These are phyloP conservation scores for Xanthoconium purpureum DNA, from an alignment of 768 basidiomycete genomes.

Conservation along the genomic window DNA sequence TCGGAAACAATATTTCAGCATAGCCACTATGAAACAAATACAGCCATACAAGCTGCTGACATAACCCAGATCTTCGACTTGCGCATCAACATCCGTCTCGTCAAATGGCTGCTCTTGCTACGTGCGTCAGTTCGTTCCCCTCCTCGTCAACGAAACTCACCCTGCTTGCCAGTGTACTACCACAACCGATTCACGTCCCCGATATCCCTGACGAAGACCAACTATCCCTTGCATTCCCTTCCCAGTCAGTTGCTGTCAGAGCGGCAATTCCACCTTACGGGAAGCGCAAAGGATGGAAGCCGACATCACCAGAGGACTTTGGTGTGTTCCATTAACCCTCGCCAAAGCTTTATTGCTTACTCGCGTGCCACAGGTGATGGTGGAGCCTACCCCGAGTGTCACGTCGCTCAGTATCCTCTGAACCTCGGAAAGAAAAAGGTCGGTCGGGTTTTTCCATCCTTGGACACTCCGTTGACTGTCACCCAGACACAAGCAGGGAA, in stretches of 20 bases:
- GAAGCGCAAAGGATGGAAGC: slow-evolving; percentile 82
- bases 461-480: slow-evolving; percentile 1
- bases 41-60: slow-evolving; percentile 19
- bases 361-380: slow-evolving; percentile 59
- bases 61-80: slow-evolving; percentile 8
- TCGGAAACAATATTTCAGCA: slow-evolving; percentile 19
- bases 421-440: slow-evolving; percentile 96
- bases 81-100: slow-evolving; percentile 18
- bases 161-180: slow-evolving; percentile 52
- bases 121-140: slow-evolving; percentile 46
- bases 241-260: slow-evolving; percentile 47
- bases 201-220: slow-evolving; percentile 56
- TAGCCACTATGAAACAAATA: slow-evolving; percentile 26
- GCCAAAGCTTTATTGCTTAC: background rate
- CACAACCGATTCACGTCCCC: slow-evolving; percentile 58
- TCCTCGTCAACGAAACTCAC: background rate
- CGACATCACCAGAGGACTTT: slow-evolving; percentile 78
- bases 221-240: slow-evolving; percentile 27
- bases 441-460: slow-evolving; percentile 18
- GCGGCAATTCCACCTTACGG: slow-evolving; percentile 78
- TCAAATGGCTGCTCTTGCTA: slow-evolving; percentile 67
- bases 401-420: slow-evolving; percentile 94
- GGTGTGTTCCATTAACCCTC: slow-evolving; percentile 44
- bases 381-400: slow-evolving; percentile 91
- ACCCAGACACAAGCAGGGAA: slow-evolving; percentile 83